Conservation (phyloP, 805 yeast species). For the Lachancea thermotolerans region DNA sequence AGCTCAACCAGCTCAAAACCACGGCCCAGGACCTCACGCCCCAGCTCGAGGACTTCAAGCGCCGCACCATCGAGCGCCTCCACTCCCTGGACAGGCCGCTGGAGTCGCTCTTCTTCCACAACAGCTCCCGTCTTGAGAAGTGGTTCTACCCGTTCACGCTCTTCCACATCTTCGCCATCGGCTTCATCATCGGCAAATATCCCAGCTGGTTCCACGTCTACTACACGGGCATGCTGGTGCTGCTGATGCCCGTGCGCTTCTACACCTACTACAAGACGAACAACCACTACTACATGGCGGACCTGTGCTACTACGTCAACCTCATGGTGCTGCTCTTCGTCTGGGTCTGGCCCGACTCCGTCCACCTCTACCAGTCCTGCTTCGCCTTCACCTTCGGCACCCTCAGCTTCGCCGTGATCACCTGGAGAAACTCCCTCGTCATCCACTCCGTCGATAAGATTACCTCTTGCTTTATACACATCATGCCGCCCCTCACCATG, state of each 20-base stretch:
- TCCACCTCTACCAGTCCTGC: conserved; percentile 68
- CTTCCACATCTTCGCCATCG: conserved; percentile 59
- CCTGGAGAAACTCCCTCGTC: conserved; percentile 93
- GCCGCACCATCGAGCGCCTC: conserved; percentile 16
- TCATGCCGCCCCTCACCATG: conserved; percentile 83
- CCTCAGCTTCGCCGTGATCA: conserved; percentile 83
- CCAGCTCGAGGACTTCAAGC: conserved; percentile 20
- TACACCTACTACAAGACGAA: conserved; percentile 74
- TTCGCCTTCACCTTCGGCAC: conserved; percentile 88
- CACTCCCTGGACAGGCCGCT: conserved; percentile 24
- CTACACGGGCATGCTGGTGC: conserved; percentile 53
- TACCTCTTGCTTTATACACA: conserved; percentile 84
- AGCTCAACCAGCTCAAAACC: conserved; percentile 6
- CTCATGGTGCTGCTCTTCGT: conserved; percentile 58
- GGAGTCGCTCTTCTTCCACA: conserved; percentile 28
- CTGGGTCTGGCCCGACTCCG: conserved; percentile 77
- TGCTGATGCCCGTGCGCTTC: conserved; percentile 78
- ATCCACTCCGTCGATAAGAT: conserved; percentile 88
- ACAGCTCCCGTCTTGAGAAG: conserved; percentile 60
- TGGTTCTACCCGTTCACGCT: conserved; percentile 71
- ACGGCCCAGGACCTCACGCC: conserved; percentile 13
- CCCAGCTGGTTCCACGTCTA: conserved; percentile 73
- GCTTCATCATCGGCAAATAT: conserved; percentile 67
- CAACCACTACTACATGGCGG: conserved; percentile 84
- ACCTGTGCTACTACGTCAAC: conserved; percentile 88